phyloP scores from a whole-genome alignment of 495 filamentous ascomycete species.

The Filosporella fistucella region DNA sequence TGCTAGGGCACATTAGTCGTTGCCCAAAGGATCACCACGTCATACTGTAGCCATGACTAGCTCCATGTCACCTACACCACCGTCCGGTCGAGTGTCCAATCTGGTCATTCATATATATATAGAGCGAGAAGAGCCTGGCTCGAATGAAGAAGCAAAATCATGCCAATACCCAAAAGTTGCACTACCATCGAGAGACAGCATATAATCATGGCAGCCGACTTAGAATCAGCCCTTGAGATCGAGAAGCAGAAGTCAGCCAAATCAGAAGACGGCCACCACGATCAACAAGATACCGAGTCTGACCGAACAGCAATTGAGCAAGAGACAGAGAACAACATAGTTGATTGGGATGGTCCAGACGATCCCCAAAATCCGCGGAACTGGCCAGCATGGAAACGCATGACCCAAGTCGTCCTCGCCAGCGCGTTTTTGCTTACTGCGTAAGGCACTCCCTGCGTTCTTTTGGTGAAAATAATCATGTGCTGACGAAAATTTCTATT shows the following conservation, averaged over 20 bases:
- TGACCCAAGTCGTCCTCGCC: constrained; percentile 52
- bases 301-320: constrained; percentile 12
- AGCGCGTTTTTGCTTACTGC: constrained; percentile 55
- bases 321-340: constrained; percentile 25
- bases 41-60: too few relatives aligned
- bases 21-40: too few relatives aligned
- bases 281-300: constrained; percentile 10
- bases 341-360: constrained; percentile 19
- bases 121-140: too few relatives aligned
- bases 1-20: too few relatives aligned
- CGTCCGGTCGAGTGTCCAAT: too few relatives aligned
- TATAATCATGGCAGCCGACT: constrained; percentile 10
- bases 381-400: constrained; percentile 48
- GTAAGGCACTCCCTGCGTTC: constrained; percentile 5
- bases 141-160: constrained; percentile 1
- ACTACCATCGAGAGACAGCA: constrained; percentile 7
- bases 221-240: constrained; percentile 9
- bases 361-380: constrained; percentile 57
- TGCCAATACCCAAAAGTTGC: constrained; percentile 1
- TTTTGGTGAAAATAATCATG: constrained; percentile 6
- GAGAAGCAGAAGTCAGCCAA: constrained; percentile 7
- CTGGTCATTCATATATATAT: too few relatives aligned
- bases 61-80: too few relatives aligned
- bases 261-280: constrained; percentile 10
- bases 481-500: constrained; percentile 6